Evolutionary conservation across 495 filamentous ascomycete species (phyloP), one percentile per base, ranked within the genome.

Genomic region (Aspergillus hancockii): DNA sequence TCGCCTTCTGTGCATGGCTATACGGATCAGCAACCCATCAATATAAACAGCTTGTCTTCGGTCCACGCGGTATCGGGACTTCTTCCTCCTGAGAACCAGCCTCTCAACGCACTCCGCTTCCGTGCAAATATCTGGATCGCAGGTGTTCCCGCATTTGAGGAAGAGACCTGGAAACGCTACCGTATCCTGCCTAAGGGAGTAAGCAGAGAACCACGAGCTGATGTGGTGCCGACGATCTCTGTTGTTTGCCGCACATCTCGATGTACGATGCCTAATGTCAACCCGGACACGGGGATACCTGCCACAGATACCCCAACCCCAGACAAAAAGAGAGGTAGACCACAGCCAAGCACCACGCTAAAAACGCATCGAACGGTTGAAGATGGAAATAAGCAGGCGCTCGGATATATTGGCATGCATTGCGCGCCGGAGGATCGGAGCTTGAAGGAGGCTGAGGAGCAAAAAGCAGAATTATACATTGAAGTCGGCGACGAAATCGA

Each of bases 191-290:
- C 61, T 3, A 60, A 50, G 21, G 5, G 9, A 6, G 7, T 0
- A 9, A 49, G 2, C 16, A 18, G 3, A 7, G 10, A 50, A 9
- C 40, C 23, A 8, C 51, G 52, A 32, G 50, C 58, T 22, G 28
- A 18, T 30, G 49, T 60, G 41, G 51, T 47, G 1, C 62, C 62
- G 22, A 50, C 49, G 4, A 10, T 64, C 0, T 61, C 62, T 4
- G 62, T 64, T 8, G 62, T 64, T 3, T 61, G 62, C 19, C 62
- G 62, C 4, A 64, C 62, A 16, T 64, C 62, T 7, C 54, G 62
- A 52, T 64, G 62, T 22, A 64, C 62, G 16, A 64, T 64, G 58
- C 62, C 62, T 1, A 64, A 61, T 32, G 62, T 64, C 22, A 54
- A 64, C 28, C 58, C 58, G 3, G 50, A 55, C 4, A 64, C 54